Base-by-base conservation (phyloP, 495 filamentous ascomycete species). In the Penicillium roqueforti region DNA sequence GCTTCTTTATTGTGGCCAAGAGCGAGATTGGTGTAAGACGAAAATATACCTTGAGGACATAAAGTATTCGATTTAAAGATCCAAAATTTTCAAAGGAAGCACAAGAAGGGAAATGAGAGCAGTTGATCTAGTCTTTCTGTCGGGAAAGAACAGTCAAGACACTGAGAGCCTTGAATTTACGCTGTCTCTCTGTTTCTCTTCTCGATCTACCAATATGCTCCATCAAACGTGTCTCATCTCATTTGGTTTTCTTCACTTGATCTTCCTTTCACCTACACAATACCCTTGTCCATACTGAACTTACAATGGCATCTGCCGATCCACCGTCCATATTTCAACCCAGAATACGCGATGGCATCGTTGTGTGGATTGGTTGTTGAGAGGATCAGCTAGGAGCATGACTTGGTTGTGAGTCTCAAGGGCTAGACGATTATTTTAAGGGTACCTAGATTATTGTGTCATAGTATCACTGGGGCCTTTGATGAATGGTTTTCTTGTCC, bases 401-500 rank as follows among this genome's bases (percentile, higher is more conserved):
- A 40, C 56, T 7, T 71, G 68, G 69, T 62, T 28, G 39, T 29
- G 55, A 44, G 13, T 23, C n/a, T n/a, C n/a, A n/a, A n/a, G n/a
- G n/a, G n/a, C n/a, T n/a, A n/a, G n/a, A n/a, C n/a, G n/a, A n/a
- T n/a, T n/a, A n/a, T n/a, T n/a, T n/a, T n/a, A n/a, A n/a, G n/a
- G n/a, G n/a, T n/a, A n/a, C n/a, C n/a, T n/a, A n/a, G n/a, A n/a
- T n/a, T n/a, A n/a, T n/a, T n/a, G 91, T 61, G 86, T 93, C 47
- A n/a, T n/a, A n/a, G 91, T 61, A 85, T 93, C 47, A 82, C 88
- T 4, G 86, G 87, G 0, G 84, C 83, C 0, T 81, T 82, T 2
- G 86, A 83, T 66, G 84, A 81, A 6, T 92, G 80, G 72, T 68
- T 70, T 91, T 29, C 72, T 95, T 22, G 83, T 95, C 4, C 88